Evolutionary conservation across 768 basidiomycete genomes (phyloP), one percentile per base, ranked within the genome.

Genomic region (Boletus insuetus): DNA sequence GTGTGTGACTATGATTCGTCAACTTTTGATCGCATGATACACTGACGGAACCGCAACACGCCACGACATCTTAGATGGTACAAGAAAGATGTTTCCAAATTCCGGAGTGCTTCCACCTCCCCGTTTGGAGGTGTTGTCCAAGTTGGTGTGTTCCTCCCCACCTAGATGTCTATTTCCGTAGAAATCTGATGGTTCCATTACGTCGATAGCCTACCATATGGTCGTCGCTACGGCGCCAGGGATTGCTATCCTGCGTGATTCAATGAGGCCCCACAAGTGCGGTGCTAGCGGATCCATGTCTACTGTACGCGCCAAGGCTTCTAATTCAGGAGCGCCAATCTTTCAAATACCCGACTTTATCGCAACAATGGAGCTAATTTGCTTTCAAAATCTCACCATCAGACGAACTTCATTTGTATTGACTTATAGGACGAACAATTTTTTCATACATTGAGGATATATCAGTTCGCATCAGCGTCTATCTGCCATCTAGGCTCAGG

Each of bases 401-500:
- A 45, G 46, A 32, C 10, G 35, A 26, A 19, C 22, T 17, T 5
- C 19, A 22, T 49, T 49, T 31, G 44, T 34, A 24, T 20, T 13
- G 29, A 34, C 19, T 51, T 45, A 31, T 41, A 35, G 38, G 51
- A 29, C 39, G 19, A 44, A 40, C 24, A 17, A 19, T 46, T 46
- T 32, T 42, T 20, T 46, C 26, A 37, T n/a, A 3, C 14, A 47
- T 49, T 44, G 45, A 31, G 40, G 55, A 58, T 46, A 60, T 41
- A 51, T 56, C 34, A 37, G 49, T 49, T 46, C 20, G 39, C 19
- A 49, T 31, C 46, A 56, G 56, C 47, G 56, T 38, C 34, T 43
- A 53, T 67, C 55, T 59, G 51, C n/a, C 61, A 54, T 54, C 43
- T 37, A 17, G n/a, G 14, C 22, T 32, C 37, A 29, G 29, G 22